Conservation (phyloP, 441 rosid species). For the Erodium chrysanthum region DNA sequence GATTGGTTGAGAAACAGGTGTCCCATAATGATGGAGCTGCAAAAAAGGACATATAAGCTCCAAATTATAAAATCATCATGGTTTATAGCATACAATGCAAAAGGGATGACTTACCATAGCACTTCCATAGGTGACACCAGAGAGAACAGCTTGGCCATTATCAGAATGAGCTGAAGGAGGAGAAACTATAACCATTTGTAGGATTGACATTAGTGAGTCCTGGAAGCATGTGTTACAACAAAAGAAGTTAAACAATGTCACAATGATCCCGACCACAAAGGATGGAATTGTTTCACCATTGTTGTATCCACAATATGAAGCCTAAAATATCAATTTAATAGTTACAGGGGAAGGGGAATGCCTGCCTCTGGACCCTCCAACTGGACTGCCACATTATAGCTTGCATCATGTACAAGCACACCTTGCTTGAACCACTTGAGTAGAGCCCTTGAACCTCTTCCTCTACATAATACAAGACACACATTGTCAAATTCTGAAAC, state of each 20-base stretch:
- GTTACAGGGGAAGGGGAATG: constrained; percentile 21
- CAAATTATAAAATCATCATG: constrained; percentile 7
- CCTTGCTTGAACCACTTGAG: constrained; percentile 57
- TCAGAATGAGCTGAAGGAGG: constrained; percentile 33
- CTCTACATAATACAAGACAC: constrained; percentile 41
- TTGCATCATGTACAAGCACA: constrained; percentile 77
- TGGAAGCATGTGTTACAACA: constrained; percentile 21
- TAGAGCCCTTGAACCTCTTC: constrained; percentile 83
- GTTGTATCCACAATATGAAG: neutral
- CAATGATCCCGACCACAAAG: neutral
- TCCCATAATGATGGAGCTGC: constrained; percentile 63
- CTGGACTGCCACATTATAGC: constrained; percentile 60
- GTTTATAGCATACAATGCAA: neutral
- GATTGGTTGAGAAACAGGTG: constrained; percentile 40
- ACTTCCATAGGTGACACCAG: constrained; percentile 48
- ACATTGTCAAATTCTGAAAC: neutral
- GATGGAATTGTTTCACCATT: neutral
- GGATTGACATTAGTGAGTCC: constrained; percentile 48
- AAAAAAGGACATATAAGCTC: constrained; percentile 13
- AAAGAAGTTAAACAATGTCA: neutral
- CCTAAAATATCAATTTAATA: neutral
- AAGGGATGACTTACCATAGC: constrained; percentile 46
- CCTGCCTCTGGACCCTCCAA: constrained; percentile 87
- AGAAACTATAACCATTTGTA: constrained; percentile 47
- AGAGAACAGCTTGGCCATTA: constrained; percentile 34